Evolutionary conservation across 164 flowering plant species (phyloP).

Genomic region (Buxus sempervirens): DNA sequence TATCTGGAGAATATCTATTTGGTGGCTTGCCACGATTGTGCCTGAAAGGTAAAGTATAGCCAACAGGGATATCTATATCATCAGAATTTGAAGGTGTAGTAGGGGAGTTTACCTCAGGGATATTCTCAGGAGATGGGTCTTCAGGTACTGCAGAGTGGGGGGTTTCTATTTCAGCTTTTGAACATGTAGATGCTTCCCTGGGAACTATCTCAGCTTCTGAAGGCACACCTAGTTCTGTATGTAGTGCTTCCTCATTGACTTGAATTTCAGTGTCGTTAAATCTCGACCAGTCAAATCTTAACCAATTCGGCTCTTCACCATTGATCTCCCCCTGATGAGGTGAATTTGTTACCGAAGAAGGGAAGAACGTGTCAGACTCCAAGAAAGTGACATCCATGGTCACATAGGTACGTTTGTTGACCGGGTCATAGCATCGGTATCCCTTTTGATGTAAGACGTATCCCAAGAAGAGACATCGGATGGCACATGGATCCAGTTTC

Average conservation of each 20-base stretch:
- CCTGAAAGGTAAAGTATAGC: slow-evolving; percentile 6
- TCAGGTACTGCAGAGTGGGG: slow-evolving; percentile 9
- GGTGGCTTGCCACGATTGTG: too few relatives aligned
- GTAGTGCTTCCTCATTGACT: too few relatives aligned
- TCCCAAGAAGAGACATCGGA: background rate
- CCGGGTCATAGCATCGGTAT: too few relatives aligned
- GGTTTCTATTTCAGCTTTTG: too few relatives aligned
- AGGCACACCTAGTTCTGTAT: too few relatives aligned
- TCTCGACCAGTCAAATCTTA: background rate
- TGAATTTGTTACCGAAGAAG: background rate
- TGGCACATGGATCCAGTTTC: slow-evolving; percentile 2
- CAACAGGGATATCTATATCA: background rate
- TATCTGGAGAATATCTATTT: background rate
- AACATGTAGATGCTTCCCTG: too few relatives aligned
- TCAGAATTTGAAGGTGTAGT: background rate
- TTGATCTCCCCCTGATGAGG: slow-evolving; percentile 5
- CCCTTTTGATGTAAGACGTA: background rate
- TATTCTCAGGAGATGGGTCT: background rate
- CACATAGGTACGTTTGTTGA: background rate
- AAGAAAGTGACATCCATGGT: slow-evolving; percentile 17
- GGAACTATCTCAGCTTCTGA: too few relatives aligned
- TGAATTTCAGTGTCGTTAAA: too few relatives aligned
- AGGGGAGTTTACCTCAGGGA: background rate
- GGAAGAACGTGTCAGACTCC: slow-evolving; percentile 5
- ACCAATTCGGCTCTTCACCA: background rate